These are phyloP conservation scores for Backusella morwellensis DNA, from an alignment of 192 early-diverging fungal genomes.

Conservation along the genomic window DNA sequence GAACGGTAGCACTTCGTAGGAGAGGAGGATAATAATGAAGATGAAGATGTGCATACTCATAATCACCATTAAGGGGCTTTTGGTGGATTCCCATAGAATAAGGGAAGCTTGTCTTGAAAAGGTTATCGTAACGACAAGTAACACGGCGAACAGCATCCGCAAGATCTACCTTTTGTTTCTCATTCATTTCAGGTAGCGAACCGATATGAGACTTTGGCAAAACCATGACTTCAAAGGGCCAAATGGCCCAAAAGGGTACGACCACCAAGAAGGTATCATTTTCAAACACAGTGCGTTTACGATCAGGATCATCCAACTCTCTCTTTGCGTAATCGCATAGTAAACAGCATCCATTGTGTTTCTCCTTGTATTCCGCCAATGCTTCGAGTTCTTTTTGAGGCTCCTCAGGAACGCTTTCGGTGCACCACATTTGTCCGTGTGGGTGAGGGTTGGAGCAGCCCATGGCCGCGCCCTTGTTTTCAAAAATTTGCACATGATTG, in stretches of 20 bases:
- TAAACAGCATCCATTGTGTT: constrained; percentile 60
- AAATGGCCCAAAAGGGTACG: constrained; percentile 96
- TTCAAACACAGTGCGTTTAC: constrained; percentile 61
- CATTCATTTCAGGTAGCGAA: constrained; percentile 49
- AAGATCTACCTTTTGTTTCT: constrained; percentile 57
- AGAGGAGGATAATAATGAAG: constrained; percentile 97
- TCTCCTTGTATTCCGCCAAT: constrained; percentile 58
- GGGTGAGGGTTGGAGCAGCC: constrained; percentile 98
- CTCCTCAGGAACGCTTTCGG: constrained; percentile 81
- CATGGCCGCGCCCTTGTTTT: constrained; percentile 97
- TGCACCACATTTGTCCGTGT: constrained; percentile 94
- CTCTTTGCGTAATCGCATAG: constrained; percentile 79
- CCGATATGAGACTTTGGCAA: constrained; percentile 64
- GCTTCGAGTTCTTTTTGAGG: constrained; percentile 67
- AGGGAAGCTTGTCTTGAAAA: constrained; percentile 90
- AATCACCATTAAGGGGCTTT: constrained; percentile 63
- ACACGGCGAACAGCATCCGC: constrained; percentile 75
- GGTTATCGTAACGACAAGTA: constrained; percentile 88
- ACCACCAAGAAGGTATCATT: constrained; percentile 80
- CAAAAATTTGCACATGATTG: constrained; percentile 91
- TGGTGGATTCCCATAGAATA: constrained; percentile 98
- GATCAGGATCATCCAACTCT: constrained; percentile 42
- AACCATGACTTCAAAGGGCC: constrained; percentile 95
- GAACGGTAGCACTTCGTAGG: constrained; percentile 83
- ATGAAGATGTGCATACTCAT: constrained; percentile 75